Base-by-base conservation (phyloP, 345 rosid species). In the Heritiera fomes region DNA sequence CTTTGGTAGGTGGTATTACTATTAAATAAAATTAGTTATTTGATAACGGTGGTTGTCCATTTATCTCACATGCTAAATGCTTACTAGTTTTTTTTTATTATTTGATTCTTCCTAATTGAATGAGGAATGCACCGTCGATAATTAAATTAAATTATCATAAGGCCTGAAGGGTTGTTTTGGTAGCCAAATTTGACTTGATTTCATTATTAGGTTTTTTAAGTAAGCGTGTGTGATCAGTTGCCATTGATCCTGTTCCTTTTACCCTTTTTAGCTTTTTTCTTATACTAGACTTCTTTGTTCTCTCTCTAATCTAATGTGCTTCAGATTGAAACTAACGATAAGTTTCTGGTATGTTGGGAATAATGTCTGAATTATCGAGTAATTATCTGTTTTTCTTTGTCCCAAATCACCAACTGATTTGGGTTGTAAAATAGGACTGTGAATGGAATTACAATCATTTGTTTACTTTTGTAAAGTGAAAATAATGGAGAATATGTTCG, bases 161-260 rank as follows among this genome's bases (percentile, higher is more conserved):
- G 46, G 18, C 38, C 12, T 55, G 49, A 61, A 63, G 74, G 28
- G 79, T 75, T 60, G 58, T 40, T 64, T 66, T 45, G 40, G 32
- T 55, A 1, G 75, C 82, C 81, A 83, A 80, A 46, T 50, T 81
- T 76, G 82, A 80, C 81, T 68, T 46, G 73, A 43, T 20, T 75
- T 75, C 3, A n/a, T 15, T 20, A 17, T 41, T 34, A 34, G 38
- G 3, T 34, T 34, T 34, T 34, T 34, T 34, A 34, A 34, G 2
- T 34, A 34, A 34, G 55, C 52, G 55, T 50, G 55, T 50, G 1
- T 50, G 55, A 49, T 49, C 52, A 49, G 14, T 49, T 49, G 13
- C 52, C 52, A 34, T 3, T 34, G 38, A 34, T 34, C 38, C 38
- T 34, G 3, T 34, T 34, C 38, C n/a, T 34, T 34, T 34, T 34